phyloP scores from a whole-genome alignment of 106 monocot genomes.

The Platanthera zijinensis region DNA sequence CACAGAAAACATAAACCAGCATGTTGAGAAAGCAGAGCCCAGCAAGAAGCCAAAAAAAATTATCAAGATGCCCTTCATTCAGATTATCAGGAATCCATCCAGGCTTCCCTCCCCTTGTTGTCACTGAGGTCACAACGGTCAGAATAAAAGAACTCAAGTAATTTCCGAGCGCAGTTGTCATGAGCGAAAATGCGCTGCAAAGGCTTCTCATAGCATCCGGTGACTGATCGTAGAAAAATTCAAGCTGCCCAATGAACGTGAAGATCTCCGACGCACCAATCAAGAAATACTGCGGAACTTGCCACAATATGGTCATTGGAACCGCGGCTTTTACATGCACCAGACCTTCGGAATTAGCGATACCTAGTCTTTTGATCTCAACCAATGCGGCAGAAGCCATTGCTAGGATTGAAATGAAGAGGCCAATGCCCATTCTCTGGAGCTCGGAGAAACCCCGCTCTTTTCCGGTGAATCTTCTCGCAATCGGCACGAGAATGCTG shows the following conservation, averaged over 20 bases:
- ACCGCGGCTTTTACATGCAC: slow-evolving; percentile 28
- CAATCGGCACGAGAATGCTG: slow-evolving; percentile 37
- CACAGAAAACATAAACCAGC: slow-evolving; percentile 29
- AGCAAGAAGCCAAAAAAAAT: slow-evolving; percentile 55
- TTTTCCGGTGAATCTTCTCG: slow-evolving; percentile 43
- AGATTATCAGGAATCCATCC: slow-evolving; percentile 78
- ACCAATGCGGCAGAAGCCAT: slow-evolving; percentile 50
- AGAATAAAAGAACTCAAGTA: slow-evolving; percentile 54
- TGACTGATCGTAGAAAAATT: slow-evolving; percentile 64
- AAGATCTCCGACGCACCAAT: slow-evolving; percentile 50
- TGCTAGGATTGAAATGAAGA: slow-evolving; percentile 46
- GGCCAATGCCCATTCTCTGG: slow-evolving; percentile 58
- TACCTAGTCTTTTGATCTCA: slow-evolving; percentile 41
- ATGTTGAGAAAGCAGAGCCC: slow-evolving; percentile 45
- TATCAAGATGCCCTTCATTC: slow-evolving; percentile 63
- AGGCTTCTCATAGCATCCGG: slow-evolving; percentile 71
- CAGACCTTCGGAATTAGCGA: slow-evolving; percentile 30
- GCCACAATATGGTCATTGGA: slow-evolving; percentile 63
- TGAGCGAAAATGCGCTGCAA: slow-evolving; percentile 41
- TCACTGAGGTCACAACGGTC: slow-evolving; percentile 37
- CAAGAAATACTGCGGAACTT: slow-evolving; percentile 53
- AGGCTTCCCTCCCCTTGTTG: slow-evolving; percentile 42
- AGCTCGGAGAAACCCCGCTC: slow-evolving; percentile 54
- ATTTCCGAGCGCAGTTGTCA: slow-evolving; percentile 41
- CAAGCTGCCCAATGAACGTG: slow-evolving; percentile 43